phyloP scores from a whole-genome alignment of 2,329 filamentous ascomycete genomes.

The Knoxdaviesia proteae region DNA sequence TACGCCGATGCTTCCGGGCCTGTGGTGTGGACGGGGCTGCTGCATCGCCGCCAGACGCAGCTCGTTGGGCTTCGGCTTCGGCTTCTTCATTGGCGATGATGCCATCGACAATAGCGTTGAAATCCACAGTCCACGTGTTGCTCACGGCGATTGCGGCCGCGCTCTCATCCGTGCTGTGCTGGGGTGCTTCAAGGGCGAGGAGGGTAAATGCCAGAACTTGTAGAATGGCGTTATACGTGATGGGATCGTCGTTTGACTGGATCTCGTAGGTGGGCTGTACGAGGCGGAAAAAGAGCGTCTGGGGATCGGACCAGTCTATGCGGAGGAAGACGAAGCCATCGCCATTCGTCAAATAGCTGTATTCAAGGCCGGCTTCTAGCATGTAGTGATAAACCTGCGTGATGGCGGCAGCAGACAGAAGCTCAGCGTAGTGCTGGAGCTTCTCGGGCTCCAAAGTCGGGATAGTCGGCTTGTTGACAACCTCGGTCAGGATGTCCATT shows the following conservation, averaged over 20 bases:
- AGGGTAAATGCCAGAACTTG: constrained; percentile 9
- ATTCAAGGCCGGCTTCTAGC: constrained; percentile 21
- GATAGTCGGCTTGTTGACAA: constrained; percentile 11
- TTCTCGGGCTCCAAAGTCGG: constrained; percentile 9
- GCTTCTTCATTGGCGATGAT: too few species aligned
- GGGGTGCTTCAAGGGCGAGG: constrained; percentile 7
- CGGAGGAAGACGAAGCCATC: constrained; percentile 23
- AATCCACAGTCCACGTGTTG: background rate
- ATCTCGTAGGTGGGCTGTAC: background rate
- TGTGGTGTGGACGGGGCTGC: too few species aligned
- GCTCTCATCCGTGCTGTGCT: background rate
- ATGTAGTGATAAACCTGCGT: constrained; percentile 29
- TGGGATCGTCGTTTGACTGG: background rate
- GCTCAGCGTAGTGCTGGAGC: constrained; percentile 16
- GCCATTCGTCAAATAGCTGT: constrained; percentile 19
- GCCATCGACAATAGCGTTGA: too few species aligned
- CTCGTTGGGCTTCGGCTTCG: too few species aligned
- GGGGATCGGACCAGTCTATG: constrained; percentile 9
- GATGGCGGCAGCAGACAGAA: constrained; percentile 14
- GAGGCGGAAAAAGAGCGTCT: background rate
- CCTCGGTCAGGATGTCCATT: constrained; percentile 18
- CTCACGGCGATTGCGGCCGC: background rate
- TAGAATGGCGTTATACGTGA: background rate
- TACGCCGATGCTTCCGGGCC: too few species aligned
- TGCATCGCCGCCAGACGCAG: too few species aligned